A percentile compares a stretch with the other conserved stretches of the same genome.
Conservation (phyloP, 2,329 filamentous ascomycete species). For the Xylariales sp. region DNA sequence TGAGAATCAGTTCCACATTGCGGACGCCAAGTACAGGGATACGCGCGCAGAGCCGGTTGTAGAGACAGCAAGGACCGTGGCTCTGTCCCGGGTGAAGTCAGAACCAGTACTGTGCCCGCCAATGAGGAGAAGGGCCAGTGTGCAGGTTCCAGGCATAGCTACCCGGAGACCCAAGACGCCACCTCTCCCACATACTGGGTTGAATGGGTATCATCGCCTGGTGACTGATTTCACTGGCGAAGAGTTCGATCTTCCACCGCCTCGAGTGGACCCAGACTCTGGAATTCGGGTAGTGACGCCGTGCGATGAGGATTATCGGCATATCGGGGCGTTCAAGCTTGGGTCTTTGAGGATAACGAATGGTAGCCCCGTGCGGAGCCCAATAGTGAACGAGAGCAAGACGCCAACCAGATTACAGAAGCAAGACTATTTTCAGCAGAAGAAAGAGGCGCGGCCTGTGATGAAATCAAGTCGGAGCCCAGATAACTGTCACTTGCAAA, state of each 20-base stretch:
- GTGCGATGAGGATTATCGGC: slow-evolving; percentile 52
- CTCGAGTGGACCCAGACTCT: slow-evolving; percentile 15
- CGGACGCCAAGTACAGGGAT: slow-evolving; percentile 31
- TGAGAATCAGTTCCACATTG: slow-evolving; percentile 28
- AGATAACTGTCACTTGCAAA: too few species aligned
- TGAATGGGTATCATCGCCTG: too few species aligned
- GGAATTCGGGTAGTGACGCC: slow-evolving; percentile 41
- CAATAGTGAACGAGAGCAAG: slow-evolving; percentile 15
- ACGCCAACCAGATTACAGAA: too few species aligned
- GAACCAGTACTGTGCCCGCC: slow-evolving; percentile 30
- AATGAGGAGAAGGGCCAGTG: slow-evolving; percentile 24
- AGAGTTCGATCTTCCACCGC: slow-evolving; percentile 18
- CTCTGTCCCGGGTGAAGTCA: slow-evolving; percentile 37
- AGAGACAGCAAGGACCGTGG: too few species aligned
- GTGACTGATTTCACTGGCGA: too few species aligned
- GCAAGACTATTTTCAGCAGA: too few species aligned
- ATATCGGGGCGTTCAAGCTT: slow-evolving; percentile 58
- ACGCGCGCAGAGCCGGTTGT: slow-evolving; percentile 22
- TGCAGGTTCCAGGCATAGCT: slow-evolving; percentile 23
- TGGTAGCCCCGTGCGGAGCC: slow-evolving; percentile 49
- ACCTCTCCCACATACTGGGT: slow-evolving; percentile 8
- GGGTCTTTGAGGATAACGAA: slow-evolving; percentile 61
- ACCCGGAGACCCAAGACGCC: slow-evolving; percentile 16
- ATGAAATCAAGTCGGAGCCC: too few species aligned
- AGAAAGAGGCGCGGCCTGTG: too few species aligned